Evolutionary conservation across 2,329 filamentous ascomycete species (phyloP), one percentile per base, ranked within the genome.

Genomic region (Fusarium graminum): DNA sequence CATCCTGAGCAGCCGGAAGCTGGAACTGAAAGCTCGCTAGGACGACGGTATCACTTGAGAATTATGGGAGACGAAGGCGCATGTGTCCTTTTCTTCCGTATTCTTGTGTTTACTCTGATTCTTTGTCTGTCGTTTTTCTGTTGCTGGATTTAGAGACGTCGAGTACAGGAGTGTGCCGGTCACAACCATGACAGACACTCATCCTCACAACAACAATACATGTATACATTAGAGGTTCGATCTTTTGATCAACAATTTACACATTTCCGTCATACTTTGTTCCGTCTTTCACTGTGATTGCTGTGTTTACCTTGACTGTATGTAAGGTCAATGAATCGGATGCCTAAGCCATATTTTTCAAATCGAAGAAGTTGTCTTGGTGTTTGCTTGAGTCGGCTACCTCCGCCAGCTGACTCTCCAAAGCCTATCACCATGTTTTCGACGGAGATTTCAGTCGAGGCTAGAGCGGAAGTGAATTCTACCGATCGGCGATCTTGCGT

Each of bases 31-130:
- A 66, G 76, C 73, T 72, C 68, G 72, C 65, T 59, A 59, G 72
- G 70, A 74, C 62, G 72, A 74, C 69, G 56, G 51, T 72, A 71
- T 69, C 71, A 73, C 72, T 73, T 72, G 55, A 68, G 63, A 68
- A 49, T 41, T 47, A 64, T 72, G 71, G 69, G 49, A 55, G 59
- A 52, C 47, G 41, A 44, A 51, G 29, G 29, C 42, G 29, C 52
- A 63, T 63, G 65, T 60, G 44, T 60, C 36, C 30, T 36, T 39
- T 34, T 50, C 40, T 44, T 55, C 68, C 71, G 68, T 68, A 72
- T 79, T 78, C 74, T 77, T 78, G 77, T 78, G 75, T 77, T 74
- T 77, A 73, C 65, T 77, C 63, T 71, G 73, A 72, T 74, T 68
- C 70, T 67, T 75, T 77, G 68, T 65, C 70, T 76, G 75, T 76